Conservation (phyloP, 192 early-diverging fungal genomes). For the Jimgerdemannia lactiflua region DNA sequence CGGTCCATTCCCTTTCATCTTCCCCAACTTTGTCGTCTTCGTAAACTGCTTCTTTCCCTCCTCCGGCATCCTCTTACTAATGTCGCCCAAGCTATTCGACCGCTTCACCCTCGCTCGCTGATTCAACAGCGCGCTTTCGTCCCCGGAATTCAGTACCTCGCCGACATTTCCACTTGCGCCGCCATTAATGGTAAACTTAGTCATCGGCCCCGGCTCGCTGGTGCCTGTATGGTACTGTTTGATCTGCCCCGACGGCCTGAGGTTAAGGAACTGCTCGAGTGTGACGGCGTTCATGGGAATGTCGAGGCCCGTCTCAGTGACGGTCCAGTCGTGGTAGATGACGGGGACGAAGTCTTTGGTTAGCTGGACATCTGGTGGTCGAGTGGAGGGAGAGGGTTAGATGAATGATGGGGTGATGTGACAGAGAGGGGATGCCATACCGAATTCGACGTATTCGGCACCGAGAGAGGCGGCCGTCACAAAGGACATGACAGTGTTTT, state of each 20-base stretch:
- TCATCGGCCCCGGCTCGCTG: constrained; percentile 1
- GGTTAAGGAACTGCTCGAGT: constrained; percentile 64
- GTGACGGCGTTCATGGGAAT: constrained; percentile 67
- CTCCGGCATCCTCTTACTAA: constrained; percentile 14
- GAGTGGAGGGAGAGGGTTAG: not conserved
- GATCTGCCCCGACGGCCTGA: constrained; percentile 43
- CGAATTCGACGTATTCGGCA: constrained; percentile 90
- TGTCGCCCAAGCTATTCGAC: constrained; percentile 43
- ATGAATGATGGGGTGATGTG: not conserved
- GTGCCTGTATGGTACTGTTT: constrained; percentile 37
- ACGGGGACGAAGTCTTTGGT: constrained; percentile 85
- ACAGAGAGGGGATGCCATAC: constrained; percentile 25
- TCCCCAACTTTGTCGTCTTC: constrained; percentile 25
- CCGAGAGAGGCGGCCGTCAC: constrained; percentile 79
- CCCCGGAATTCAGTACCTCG: not conserved
- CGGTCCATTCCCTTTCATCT: constrained; percentile 74
- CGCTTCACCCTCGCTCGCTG: constrained; percentile 25
- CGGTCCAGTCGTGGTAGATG: constrained; percentile 92
- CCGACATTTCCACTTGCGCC: not conserved
- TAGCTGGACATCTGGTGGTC: constrained; percentile 77
- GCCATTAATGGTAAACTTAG: constrained; percentile 11
- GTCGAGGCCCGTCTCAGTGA: constrained; percentile 68
- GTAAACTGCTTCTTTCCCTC: constrained; percentile 8
- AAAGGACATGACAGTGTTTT: constrained; percentile 91
- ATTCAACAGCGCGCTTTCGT: not conserved